Percentiles rank a stretch among this genome's conserved stretches.
Conservation (phyloP, 192 early-diverging fungal species). For the Umbelopsis sp. region DNA sequence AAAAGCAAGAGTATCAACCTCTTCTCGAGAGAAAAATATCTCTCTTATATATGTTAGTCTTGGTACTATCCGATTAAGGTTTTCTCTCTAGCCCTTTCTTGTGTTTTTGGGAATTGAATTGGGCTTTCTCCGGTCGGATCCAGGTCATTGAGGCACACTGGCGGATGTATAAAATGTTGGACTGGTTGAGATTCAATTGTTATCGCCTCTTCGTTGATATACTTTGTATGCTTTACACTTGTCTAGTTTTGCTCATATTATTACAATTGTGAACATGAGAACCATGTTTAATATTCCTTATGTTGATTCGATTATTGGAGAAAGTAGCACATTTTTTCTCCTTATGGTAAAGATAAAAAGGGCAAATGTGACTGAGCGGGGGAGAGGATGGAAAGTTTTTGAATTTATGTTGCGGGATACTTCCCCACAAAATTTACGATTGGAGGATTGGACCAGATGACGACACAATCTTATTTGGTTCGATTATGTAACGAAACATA, state of each 20-base stretch:
- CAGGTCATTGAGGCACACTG: background rate
- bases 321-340: background rate
- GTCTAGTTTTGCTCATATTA: no score
- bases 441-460: background rate
- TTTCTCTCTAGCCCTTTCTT: background rate
- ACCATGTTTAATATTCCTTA: background rate
- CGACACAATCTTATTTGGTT: background rate
- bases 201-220: no score
- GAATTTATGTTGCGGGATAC: background rate
- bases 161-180: background rate
- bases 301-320: background rate
- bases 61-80: background rate
- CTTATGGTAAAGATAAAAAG: background rate
- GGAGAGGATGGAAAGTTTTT: background rate
- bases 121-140: background rate
- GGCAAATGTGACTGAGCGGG: background rate
- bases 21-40: background rate
- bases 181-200: background rate
- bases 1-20: background rate
- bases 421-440: slow-evolving; percentile 19
- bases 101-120: background rate
- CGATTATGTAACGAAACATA: background rate
- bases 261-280: no score
- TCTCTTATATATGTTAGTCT: background rate
- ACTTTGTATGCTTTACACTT: no score